phyloP scores from a whole-genome alignment of 495 filamentous ascomycete genomes.

The Penicillium daleae region DNA sequence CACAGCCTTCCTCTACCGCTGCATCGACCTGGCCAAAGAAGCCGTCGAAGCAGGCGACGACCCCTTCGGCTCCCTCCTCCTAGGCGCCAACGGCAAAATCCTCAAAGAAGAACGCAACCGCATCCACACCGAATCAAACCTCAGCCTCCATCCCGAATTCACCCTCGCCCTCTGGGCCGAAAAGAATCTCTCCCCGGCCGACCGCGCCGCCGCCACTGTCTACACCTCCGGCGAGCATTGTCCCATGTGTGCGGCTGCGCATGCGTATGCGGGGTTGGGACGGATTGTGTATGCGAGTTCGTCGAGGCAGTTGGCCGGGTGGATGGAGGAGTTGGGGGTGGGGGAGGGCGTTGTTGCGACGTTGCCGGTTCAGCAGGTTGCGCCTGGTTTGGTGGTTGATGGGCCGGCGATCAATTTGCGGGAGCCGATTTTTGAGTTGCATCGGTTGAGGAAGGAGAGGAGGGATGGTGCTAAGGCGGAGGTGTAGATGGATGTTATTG shows the following conservation, averaged over 20 bases:
- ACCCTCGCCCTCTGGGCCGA: conserved; percentile 23
- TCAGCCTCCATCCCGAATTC: conserved; percentile 26
- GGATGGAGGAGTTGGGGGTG: conserved; percentile 18
- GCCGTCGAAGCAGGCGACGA: conserved; percentile 36
- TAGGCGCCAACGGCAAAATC: conserved; percentile 13
- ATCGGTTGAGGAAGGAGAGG: conserved; percentile 18
- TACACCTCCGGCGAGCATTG: conserved; percentile 45
- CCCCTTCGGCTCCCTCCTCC: conserved; percentile 33
- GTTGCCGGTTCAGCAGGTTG: conserved; percentile 18
- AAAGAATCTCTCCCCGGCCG: conserved; percentile 26
- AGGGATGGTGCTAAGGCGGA: neutral
- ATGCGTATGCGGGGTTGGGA: conserved; percentile 33
- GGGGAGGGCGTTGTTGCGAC: conserved; percentile 9
- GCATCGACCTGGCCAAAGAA: conserved; percentile 32
- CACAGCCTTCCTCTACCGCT: conserved; percentile 22
- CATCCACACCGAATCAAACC: conserved; percentile 14
- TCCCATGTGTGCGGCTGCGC: conserved; percentile 38
- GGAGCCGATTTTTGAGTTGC: conserved; percentile 20
- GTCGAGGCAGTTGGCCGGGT: conserved; percentile 16
- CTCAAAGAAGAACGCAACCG: conserved; percentile 28
- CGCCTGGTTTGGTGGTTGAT: conserved; percentile 19
- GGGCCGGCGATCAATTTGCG: conserved; percentile 20
- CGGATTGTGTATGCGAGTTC: conserved; percentile 36
- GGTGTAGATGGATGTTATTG: neutral
- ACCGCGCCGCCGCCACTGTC: conserved; percentile 29